Base-by-base conservation (phyloP, 148 eudicot genomes). In the Vaccinium darrowii region DNA sequence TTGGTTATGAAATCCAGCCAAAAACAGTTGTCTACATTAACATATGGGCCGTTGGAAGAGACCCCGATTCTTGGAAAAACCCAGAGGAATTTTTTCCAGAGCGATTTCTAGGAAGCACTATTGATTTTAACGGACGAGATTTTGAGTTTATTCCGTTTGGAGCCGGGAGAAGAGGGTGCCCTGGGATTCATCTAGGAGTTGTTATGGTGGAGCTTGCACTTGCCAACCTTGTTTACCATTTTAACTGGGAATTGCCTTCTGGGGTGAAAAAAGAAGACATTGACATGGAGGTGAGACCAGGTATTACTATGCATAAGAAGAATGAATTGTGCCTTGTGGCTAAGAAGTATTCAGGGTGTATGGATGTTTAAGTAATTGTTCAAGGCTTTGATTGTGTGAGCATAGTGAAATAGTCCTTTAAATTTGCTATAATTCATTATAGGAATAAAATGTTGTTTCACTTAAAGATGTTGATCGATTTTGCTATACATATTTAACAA, bases 81-180 rank as follows among this genome's bases (percentile, higher is more conserved):
- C 71, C 83, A 25, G 72, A 60, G 36, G 51, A 80, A n/a, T 60
- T 80, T 58, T 15, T 5, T 1, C 76, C 84, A 14, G 84, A 81
- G 57, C 23, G 76, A 49, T 81, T 81, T n/a, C 49, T 81, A 39
- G 57, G 11, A 5, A 81, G 36, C 65, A 19, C 3, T 4, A 81
- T 63, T 49, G 84, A 81, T n/a, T 82, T 67, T 67, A 21, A 51
- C 25, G 84, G 84, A 21, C 54, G 15, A n/a, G 47, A 82, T 69
- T 82, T 82, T 51, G 60, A 82, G 77, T 47, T 82, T 4, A 82
- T 82, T 50, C 84, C 84, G 1, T 82, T 82, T 15, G 77, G 84
- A 11, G 57, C 84, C 1, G 84, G 84, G 6, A 47, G 77, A 69
- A 82, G 84, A 69, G 14, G 62, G 56, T 82, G 84, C 39, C 84